phyloP scores from a whole-genome alignment of 1,284 basidiomycete genomes.

The Heterobasidion irregulare region DNA sequence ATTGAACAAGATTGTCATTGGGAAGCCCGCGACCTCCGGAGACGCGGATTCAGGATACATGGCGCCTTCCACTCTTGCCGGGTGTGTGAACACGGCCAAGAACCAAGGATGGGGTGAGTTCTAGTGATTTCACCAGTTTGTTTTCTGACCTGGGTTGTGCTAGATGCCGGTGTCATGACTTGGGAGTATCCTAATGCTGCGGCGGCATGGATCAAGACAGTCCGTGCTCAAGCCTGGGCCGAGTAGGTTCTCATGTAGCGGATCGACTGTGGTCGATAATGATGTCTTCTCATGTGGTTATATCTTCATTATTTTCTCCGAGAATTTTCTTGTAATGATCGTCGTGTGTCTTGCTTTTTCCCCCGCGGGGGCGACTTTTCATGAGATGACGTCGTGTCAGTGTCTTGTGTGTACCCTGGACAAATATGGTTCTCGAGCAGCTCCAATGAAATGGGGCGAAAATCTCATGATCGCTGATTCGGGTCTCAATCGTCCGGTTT shows the following conservation, averaged over 20 bases:
- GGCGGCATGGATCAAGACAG: constrained; percentile 39
- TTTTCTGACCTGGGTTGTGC: not conserved
- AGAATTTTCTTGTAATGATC: too few species aligned
- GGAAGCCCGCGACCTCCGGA: constrained; percentile 46
- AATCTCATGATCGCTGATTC: too few species aligned
- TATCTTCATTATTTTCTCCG: too few species aligned
- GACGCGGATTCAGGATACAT: constrained; percentile 58
- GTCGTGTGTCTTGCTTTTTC: too few species aligned
- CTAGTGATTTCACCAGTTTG: not conserved
- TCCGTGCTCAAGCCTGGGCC: constrained; percentile 33
- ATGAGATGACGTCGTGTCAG: too few species aligned
- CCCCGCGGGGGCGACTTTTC: too few species aligned
- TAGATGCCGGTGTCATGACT: constrained; percentile 45
- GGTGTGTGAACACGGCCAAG: constrained; percentile 47
- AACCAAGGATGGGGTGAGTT: constrained; percentile 47
- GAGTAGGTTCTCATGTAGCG: constrained; percentile 14
- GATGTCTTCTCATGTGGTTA: too few species aligned
- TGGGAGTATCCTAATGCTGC: constrained; percentile 41
- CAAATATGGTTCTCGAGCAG: too few species aligned
- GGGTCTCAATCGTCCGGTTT: too few species aligned
- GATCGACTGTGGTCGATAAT: too few species aligned
- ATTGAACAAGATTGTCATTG: constrained; percentile 46
- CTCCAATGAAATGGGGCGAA: too few species aligned
- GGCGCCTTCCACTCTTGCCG: constrained; percentile 38
- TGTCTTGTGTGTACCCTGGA: too few species aligned